Percentiles rank a stretch among this genome's conserved stretches.
These are phyloP conservation scores for Cyclotella baltica DNA, from an alignment of 108 stramenopile genomes.

Conservation along the genomic window DNA sequence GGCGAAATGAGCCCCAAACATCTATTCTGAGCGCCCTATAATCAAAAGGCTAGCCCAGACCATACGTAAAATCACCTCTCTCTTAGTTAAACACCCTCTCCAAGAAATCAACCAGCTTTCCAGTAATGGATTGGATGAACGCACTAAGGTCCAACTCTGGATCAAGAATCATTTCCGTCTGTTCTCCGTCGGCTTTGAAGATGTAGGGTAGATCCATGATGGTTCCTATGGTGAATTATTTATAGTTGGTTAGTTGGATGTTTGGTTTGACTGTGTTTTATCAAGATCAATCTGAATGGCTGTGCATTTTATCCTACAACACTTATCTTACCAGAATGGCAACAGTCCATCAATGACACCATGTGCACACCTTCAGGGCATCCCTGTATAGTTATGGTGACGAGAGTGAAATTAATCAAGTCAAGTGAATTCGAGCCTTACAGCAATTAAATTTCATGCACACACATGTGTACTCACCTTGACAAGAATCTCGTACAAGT, in stretches of 20 bases:
- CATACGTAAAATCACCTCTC: not conserved
- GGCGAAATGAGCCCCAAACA: not conserved
- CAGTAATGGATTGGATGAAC: slow-evolving; percentile 49
- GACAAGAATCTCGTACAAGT: slow-evolving; percentile 62
- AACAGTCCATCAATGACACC: slow-evolving; percentile 72
- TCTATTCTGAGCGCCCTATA: no score
- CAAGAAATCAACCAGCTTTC: slow-evolving; percentile 33
- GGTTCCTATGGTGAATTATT: slow-evolving; percentile 42
- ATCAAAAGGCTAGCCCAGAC: no score
- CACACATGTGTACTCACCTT: no score
- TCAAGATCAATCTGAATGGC: no score
- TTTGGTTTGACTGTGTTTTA: no score
- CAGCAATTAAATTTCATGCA: slow-evolving; percentile 12
- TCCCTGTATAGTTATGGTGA: no score
- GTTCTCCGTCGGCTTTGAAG: slow-evolving; percentile 71
- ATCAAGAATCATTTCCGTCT: slow-evolving; percentile 57
- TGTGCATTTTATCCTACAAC: not conserved
- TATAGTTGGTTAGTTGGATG: no score
- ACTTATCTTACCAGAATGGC: slow-evolving; percentile 53
- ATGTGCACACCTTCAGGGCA: slow-evolving; percentile 40
- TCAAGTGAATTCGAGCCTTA: no score
- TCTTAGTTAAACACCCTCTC: not conserved
- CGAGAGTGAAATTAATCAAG: no score
- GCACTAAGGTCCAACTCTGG: slow-evolving; percentile 60
- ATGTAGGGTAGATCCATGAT: slow-evolving; percentile 58